Conservation (phyloP, 1,284 basidiomycete species). For the Amylostereum areolatum region DNA sequence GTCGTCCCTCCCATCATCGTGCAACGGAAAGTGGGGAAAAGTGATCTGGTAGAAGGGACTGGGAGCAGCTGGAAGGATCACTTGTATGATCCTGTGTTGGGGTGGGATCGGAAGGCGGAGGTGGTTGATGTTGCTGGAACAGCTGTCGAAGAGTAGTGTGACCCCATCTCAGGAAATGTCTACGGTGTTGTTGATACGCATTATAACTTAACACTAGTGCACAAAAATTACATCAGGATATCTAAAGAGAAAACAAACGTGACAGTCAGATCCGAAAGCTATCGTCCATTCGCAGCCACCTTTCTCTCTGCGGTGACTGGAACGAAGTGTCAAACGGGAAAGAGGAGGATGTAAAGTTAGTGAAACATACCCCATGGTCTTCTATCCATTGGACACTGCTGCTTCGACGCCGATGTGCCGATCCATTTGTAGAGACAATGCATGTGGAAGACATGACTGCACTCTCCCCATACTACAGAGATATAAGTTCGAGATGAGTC, state of each 20-base stretch:
- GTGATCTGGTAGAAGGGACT: conserved; percentile 44
- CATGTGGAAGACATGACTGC: conserved; percentile 93
- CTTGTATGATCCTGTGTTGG: conserved; percentile 45
- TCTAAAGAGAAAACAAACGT: no score
- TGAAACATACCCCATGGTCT: conserved; percentile 77
- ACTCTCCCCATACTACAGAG: conserved; percentile 85
- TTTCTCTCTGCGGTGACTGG: conserved; percentile 33
- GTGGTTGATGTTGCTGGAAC: no score
- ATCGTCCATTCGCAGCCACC: conserved; percentile 11
- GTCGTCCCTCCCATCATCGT: conserved; percentile 59
- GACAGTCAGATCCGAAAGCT: no score
- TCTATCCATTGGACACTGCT: conserved; percentile 93
- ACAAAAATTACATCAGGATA: no score
- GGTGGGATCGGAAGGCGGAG: neutral
- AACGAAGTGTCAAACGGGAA: neutral
- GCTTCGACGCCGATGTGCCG: conserved; percentile 77
- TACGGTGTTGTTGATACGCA: no score
- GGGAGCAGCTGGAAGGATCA: conserved; percentile 53
- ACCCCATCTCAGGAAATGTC: no score
- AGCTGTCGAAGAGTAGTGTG: no score
- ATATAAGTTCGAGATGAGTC: neutral
- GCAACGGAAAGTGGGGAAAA: conserved; percentile 49
- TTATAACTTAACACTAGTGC: no score
- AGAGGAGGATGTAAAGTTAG: neutral
- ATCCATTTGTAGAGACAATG: conserved; percentile 95